Evolutionary conservation across 2,329 filamentous ascomycete species (phyloP).

Genomic region (Bretziella fagacearum): DNA sequence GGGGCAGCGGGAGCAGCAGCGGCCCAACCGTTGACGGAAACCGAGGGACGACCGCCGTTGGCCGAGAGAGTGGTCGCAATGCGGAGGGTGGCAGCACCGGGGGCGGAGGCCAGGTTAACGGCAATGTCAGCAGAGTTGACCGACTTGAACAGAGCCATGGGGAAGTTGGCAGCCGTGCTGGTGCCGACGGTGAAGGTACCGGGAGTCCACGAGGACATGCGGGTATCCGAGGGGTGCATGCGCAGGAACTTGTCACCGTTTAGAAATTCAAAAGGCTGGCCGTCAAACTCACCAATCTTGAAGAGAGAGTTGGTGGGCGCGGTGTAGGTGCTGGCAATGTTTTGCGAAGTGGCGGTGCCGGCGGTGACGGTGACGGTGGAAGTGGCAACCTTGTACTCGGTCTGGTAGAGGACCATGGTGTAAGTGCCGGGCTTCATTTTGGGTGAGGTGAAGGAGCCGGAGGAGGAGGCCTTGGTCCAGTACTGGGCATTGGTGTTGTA

Average conservation of each 20-base stretch:
- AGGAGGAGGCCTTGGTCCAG: constrained; percentile 40
- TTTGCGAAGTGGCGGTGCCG: constrained; percentile 29
- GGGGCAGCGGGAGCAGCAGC: constrained; percentile 35
- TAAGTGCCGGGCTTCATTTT: constrained; percentile 52
- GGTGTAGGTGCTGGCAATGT: constrained; percentile 32
- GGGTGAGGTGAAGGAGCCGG: constrained; percentile 44
- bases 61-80: constrained; percentile 49
- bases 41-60: constrained; percentile 39
- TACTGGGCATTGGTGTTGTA: constrained; percentile 46
- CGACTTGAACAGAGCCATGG: constrained; percentile 48
- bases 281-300: constrained; percentile 49
- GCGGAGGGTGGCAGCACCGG: constrained; percentile 40
- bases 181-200: constrained; percentile 44
- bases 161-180: constrained; percentile 35
- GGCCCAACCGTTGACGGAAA: constrained; percentile 38
- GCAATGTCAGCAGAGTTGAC: constrained; percentile 44
- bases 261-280: constrained; percentile 44
- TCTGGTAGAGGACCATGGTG: constrained; percentile 49
- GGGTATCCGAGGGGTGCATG: constrained; percentile 50
- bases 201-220: constrained; percentile 45
- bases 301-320: constrained; percentile 37
- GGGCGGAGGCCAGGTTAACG: constrained; percentile 35
- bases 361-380: constrained; percentile 32
- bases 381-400: constrained; percentile 37
- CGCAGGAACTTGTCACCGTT: constrained; percentile 50